These are phyloP conservation scores for Talaromyces stipitatus DNA, from an alignment of 495 filamentous ascomycete species.

Conservation along the genomic window DNA sequence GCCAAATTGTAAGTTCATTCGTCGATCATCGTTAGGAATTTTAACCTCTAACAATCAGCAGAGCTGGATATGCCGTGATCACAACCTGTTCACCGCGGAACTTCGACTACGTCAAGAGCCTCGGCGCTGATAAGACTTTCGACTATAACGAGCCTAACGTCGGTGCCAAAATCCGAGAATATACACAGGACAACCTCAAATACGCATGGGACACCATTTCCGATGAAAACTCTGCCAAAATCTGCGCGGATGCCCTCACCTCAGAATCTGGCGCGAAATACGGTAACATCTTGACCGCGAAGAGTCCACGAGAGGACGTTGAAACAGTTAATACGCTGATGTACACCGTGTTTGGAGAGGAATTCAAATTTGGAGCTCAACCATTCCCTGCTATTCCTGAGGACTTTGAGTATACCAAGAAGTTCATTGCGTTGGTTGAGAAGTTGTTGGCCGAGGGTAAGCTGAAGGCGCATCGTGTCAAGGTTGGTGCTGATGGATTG, in stretches of 20 bases:
- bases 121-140: conserved; percentile 45
- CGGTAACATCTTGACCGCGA: background rate
- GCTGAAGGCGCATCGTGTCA: background rate
- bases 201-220: conserved; percentile 35
- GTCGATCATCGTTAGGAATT: background rate
- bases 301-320: background rate
- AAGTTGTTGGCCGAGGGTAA: background rate
- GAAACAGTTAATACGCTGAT: background rate
- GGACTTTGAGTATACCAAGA: background rate
- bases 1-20: conserved; percentile 17
- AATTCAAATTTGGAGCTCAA: background rate
- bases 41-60: background rate
- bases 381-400: background rate
- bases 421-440: background rate
- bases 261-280: background rate
- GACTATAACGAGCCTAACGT: conserved; percentile 44
- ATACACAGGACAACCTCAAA: conserved; percentile 28
- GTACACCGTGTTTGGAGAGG: background rate
- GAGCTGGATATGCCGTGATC: conserved; percentile 21
- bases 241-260: background rate
- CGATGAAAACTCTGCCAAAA: conserved; percentile 9
- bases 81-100: conserved; percentile 50
- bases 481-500: background rate
- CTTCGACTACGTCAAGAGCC: conserved; percentile 39
- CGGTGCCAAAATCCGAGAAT: conserved; percentile 32